Base-by-base conservation (phyloP, 2,329 filamentous ascomycete species). In the Nemania sp. region DNA sequence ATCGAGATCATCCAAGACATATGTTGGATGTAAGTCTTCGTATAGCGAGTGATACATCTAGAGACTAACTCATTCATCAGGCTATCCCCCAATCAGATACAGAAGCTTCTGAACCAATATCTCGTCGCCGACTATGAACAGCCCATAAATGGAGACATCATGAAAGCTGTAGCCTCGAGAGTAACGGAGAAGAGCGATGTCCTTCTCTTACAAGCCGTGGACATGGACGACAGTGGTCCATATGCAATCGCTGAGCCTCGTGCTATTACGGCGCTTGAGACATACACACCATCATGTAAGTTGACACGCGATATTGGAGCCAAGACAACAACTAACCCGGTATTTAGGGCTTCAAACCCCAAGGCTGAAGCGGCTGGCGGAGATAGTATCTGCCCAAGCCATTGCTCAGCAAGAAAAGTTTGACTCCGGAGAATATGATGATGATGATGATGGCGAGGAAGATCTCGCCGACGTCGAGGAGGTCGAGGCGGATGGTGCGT, bases 1-100 rank as follows among this genome's bases (percentile, higher is more conserved):
- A 99, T 99, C 71, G 95, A 99, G 79, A 99, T 99, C 71, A 99
- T 99, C 72, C 95, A 99, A 80, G 95, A 99, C 75, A 99, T 99
- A 71, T 99, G 95, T 85, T 98, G 94, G 94, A 98, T 98, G 94
- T 96, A 80, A 87, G 91, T 85, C 15, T 17, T 3, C n/a, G 3
- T 13, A 17, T 32, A 29, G 60, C 67, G 34, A 68, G 40, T 5
- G 7, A 7, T 10, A 12, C 9, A 20, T 53, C 50, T 13, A 37
- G 53, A 63, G 39, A 37, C 63, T 73, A 62, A 69, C 55, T 25
- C 21, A 4, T 48, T 49, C 35, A 25, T 15, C 63, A 95, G 91
- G 91, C 85, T 99, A 54, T 97, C 94, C 1, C 95, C 95, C 54
- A 98, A 97, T 78, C 95, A 99, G 77, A 99, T 99, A 65, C 95